Evolutionary conservation across 768 basidiomycete genomes (phyloP).

Genomic region (Hydnum rufescens): DNA sequence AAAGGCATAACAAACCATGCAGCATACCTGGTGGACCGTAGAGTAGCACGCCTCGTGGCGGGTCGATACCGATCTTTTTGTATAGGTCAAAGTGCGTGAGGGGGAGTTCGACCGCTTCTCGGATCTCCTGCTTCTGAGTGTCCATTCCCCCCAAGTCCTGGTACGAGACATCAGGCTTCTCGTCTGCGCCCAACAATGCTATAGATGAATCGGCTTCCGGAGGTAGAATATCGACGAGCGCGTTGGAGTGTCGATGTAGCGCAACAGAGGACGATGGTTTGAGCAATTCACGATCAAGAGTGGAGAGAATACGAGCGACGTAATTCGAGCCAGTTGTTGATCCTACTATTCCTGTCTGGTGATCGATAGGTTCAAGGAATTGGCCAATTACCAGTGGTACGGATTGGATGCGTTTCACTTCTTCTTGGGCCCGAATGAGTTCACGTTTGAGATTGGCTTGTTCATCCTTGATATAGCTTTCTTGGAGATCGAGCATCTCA

Average conservation of each 20-base stretch:
- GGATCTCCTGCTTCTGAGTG: constrained; percentile 92
- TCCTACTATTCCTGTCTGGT: constrained; percentile 90
- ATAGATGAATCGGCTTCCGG: constrained; percentile 98
- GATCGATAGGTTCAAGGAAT: constrained; percentile 97
- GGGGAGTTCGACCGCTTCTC: constrained; percentile 94
- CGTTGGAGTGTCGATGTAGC: constrained; percentile 97
- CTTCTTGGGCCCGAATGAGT: constrained; percentile 95
- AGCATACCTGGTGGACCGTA: constrained; percentile 85
- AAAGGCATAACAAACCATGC: not conserved
- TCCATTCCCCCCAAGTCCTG: constrained; percentile 95
- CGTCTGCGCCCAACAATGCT: constrained; percentile 81
- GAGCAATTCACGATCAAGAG: constrained; percentile 87
- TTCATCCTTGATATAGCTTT: constrained; percentile 98
- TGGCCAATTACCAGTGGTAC: constrained; percentile 98
- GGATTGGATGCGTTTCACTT: constrained; percentile 97
- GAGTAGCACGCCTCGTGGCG: constrained; percentile 86
- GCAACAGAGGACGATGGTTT: constrained; percentile 96
- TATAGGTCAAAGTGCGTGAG: constrained; percentile 94
- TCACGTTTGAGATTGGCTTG: constrained; percentile 95
- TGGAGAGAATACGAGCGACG: constrained; percentile 91
- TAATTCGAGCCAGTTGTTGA: constrained; percentile 97
- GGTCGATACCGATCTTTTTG: constrained; percentile 99
- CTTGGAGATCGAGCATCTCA: constrained; percentile 84
- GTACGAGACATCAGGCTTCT: constrained; percentile 88
- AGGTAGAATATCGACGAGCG: constrained; percentile 92